Base-by-base conservation (phyloP, 345 rosid genomes). In the Rhodamnia argentea region DNA sequence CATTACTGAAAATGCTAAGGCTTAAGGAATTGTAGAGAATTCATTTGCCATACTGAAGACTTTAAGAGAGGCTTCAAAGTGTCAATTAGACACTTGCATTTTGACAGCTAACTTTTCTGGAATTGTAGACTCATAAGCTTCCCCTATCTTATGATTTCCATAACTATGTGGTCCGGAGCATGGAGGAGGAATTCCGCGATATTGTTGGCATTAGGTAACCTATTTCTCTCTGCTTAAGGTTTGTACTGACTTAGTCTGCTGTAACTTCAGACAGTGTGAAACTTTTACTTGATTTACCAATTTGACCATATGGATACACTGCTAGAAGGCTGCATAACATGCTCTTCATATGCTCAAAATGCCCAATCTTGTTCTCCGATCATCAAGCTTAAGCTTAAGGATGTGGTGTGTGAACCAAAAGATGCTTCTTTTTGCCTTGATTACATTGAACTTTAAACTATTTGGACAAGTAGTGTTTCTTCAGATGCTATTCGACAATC, bases 161-260 rank as follows among this genome's bases (percentile, higher is more conserved):
- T 75, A 89, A 87, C 75, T 94, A 90, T 85, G 93, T 93, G 94
- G 90, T 93, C 64, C 92, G 96, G 83, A 94, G 92, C 93, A 93
- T 93, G 95, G 94, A 94, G 85, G 96, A 94, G 82, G 95, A 93
- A 85, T 94, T 93, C 42, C 87, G 94, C 16, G 92, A 94, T 85
- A 90, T 93, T 84, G 95, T 93, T 87, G 96, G 95, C 86, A 94
- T 94, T 76, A 91, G 95, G 96, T 92, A 90, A 59, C 55, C 32
- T 32, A 14, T 27, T n/a, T 83, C 52, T 82, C 47, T 44, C 54
- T 54, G 52, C 53, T 70, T 70, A 47, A 70, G 78, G 78, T 22
- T 23, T 55, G 29, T 85, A 12, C 20, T 54, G 27, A 40, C 44
- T 83, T 13, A 44, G 51, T 10, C 60, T 51, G 20, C 29, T 18